These are phyloP conservation scores for Fusarium tuaranense DNA, from an alignment of 2,329 filamentous ascomycete species.

Conservation along the genomic window DNA sequence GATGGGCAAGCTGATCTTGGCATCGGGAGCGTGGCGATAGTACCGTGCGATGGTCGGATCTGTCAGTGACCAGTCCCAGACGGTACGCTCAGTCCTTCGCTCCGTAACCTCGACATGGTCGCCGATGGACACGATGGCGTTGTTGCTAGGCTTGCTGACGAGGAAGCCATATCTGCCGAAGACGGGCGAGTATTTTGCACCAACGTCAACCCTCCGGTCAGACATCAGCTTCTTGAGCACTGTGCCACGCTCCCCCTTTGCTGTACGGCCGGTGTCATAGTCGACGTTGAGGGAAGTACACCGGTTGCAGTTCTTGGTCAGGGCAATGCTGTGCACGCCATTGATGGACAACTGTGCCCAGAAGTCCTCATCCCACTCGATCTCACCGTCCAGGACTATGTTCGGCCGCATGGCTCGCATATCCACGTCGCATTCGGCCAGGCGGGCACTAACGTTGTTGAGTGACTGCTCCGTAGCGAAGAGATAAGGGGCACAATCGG, in stretches of 20 bases:
- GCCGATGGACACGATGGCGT: conserved; percentile 46
- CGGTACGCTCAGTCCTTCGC: conserved; percentile 63
- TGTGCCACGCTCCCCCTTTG: conserved; percentile 66
- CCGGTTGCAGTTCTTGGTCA: conserved; percentile 78
- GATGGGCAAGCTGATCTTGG: conserved; percentile 16
- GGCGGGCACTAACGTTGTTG: conserved; percentile 69
- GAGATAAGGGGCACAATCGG: conserved; percentile 81
- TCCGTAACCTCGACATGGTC: conserved; percentile 66
- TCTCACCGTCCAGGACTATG: conserved; percentile 72
- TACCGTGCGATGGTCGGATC: conserved; percentile 40
- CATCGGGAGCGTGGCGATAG: conserved; percentile 33
- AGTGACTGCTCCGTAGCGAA: conserved; percentile 78
- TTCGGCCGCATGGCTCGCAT: conserved; percentile 80
- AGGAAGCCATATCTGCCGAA: conserved; percentile 82
- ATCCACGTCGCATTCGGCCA: conserved; percentile 66
- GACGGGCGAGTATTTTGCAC: conserved; percentile 74
- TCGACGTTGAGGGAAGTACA: conserved; percentile 80
- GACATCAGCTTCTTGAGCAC: conserved; percentile 77
- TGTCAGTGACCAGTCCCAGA: conserved; percentile 63
- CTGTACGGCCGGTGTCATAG: conserved; percentile 72
- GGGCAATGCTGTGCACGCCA: conserved; percentile 55
- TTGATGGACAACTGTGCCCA: conserved; percentile 71
- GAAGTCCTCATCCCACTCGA: conserved; percentile 77
- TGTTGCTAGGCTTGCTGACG: conserved; percentile 33
- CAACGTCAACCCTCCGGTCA: conserved; percentile 77